Base-by-base conservation (phyloP, 441 rosid genomes). In the Jatropha multifida region DNA sequence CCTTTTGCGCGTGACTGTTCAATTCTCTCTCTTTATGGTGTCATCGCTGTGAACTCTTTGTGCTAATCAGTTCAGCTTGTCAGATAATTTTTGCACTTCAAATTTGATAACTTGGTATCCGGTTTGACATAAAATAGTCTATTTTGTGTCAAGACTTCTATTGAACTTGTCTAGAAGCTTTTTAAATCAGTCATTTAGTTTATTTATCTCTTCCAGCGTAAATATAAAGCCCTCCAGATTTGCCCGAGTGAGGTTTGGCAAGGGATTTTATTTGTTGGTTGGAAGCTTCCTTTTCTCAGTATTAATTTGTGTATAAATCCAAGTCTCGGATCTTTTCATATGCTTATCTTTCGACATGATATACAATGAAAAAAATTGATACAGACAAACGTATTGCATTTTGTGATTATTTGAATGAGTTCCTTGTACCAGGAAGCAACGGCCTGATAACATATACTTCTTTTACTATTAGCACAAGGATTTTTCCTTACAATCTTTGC, bases 221-320 rank as follows among this genome's bases (percentile, higher is more conserved):
- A 52, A 40, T 44, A 38, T 70, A 4, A 27, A 40, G 44, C 48
- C 38, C 1, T 64, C 58, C 58, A 17, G 6, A 17, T 54, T 17
- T n/a, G 0, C 2, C 55, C 17, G 4, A 1, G 58, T 54, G 4
- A 7, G 17, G 58, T 54, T 17, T 17, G 20, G 7, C 49, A 32
- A 18, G 54, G 32, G 9, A 37, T 69, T 54, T 69, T 32, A 69
- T 27, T 69, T 5, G 52, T 52, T 37, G 61, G 38, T 69, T 54
- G 63, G 26, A 54, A 37, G 38, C 73, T 69, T 69, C 52, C 52
- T 71, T 55, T 71, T 55, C 60, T 51, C 23, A 12, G 27, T 68
- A 12, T 68, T 27, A 14, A 66, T 66, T 66, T 13, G 18, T 17
- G 26, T 66, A 66, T 17, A 66, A 66, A 44, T 66, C 23, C n/a